Evolutionary conservation across 257 asterid species (phyloP), one percentile per base, ranked within the genome.

Genomic region (Primulina tabacum): DNA sequence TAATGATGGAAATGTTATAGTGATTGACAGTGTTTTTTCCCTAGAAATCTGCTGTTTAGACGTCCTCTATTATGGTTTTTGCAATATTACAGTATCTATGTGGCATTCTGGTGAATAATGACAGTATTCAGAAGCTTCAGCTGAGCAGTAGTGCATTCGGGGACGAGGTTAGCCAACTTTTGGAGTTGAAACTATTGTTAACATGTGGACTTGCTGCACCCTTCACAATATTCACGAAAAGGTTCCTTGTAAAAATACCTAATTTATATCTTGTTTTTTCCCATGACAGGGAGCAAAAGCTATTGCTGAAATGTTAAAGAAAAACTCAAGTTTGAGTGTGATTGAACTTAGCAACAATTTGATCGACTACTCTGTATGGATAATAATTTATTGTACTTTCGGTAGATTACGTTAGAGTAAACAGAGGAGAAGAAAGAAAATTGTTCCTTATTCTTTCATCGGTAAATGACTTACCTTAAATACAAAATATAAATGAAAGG

Each of bases 361-460:
- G 73, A 91, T 94, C 64, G 99, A 94, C 86, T 88, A 90, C 85
- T 87, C 99, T 83, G 99, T 94, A 94, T 76, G 96, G 67, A 61
- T 71, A 60, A 58, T 73, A 71, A 18, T 64, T 29, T 34, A n/a
- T 61, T 74, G 12, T 38, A 71, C 67, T 64, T 9, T 8, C 14
- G 24, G 24, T 21, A 21, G 24, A 21, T 21, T 21, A 21, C 24
- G 24, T 21, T 21, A 21, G 24, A 21, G 24, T 21, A 21, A 21
- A 21, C 24, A 21, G 0, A 21, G 24, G 24, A 21, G 24, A 21
- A 21, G 24, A 21, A 21, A 21, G 24, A 21, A 21, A 21, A 21
- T 21, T 21, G 24, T 21, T 21, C 24, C 24, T 21, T 21, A 21
- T 21, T 21, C 24, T 21, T 21, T 21, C 24, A 21, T 21, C 24